These are phyloP conservation scores for Graphilbum sp. DNA, from an alignment of 2,329 filamentous ascomycete species.

Conservation along the genomic window DNA sequence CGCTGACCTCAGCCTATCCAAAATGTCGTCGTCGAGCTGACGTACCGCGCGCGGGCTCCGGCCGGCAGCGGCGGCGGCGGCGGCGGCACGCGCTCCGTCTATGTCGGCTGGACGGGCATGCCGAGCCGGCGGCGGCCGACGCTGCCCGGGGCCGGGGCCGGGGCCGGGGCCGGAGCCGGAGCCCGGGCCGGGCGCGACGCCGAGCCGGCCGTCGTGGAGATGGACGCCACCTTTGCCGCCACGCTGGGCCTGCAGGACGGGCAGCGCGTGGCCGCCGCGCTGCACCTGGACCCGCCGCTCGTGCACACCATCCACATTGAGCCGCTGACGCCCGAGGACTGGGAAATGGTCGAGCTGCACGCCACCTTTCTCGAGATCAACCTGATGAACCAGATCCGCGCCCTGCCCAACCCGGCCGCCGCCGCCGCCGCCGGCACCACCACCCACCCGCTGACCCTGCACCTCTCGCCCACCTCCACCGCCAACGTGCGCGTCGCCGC, in stretches of 20 bases:
- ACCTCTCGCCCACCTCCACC: conserved; percentile 87
- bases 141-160: conserved; percentile 54
- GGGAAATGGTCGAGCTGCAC: conserved; percentile 97
- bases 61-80: conserved; percentile 21
- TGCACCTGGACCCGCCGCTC: conserved; percentile 81
- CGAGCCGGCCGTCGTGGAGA: conserved; percentile 62
- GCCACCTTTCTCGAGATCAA: conserved; percentile 92
- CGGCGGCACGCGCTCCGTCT: conserved; percentile 47
- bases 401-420: conserved; percentile 71
- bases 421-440: conserved; percentile 33
- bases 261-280: conserved; percentile 52
- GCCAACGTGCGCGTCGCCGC: conserved; percentile 80
- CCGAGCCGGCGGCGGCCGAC: conserved; percentile 72
- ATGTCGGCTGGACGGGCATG: conserved; percentile 95
- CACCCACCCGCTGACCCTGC: conserved; percentile 73
- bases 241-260: conserved; percentile 65
- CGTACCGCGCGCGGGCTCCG: conserved; percentile 42
- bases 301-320: conserved; percentile 96
- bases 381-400: conserved; percentile 80
- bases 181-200: conserved; percentile 52
- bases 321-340: conserved; percentile 84
- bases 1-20: conserved; percentile 52
- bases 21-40: conserved; percentile 90
- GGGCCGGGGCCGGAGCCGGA: conserved; percentile 21
- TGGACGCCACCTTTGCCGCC: conserved; percentile 71